These are phyloP conservation scores for Podospora comata DNA, from an alignment of 495 filamentous ascomycete species.

Conservation along the genomic window DNA sequence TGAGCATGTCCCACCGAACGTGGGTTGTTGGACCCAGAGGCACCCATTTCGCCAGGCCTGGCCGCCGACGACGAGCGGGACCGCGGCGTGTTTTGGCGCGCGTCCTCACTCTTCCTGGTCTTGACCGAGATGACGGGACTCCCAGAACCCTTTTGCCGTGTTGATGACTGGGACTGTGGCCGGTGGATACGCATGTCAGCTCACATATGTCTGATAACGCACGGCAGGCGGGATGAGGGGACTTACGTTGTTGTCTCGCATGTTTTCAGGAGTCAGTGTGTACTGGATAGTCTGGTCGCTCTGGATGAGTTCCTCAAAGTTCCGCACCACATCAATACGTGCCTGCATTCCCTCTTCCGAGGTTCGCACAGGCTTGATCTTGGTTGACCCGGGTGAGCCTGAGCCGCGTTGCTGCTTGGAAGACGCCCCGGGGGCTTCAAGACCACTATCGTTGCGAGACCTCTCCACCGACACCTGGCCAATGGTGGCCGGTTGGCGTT, in stretches of 20 bases:
- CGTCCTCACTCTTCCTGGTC: slow-evolving; percentile 44
- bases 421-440: slow-evolving; percentile 15
- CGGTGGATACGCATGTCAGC: slow-evolving; percentile 24
- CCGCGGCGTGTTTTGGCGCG: slow-evolving; percentile 30
- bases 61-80: slow-evolving; percentile 42
- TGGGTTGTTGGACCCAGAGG: slow-evolving; percentile 36
- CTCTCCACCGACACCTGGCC: slow-evolving; percentile 35
- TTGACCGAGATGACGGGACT: slow-evolving; percentile 38
- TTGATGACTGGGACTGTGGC: slow-evolving; percentile 28
- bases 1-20: slow-evolving; percentile 40
- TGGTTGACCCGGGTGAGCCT: slow-evolving; percentile 41
- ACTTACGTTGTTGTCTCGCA: slow-evolving; percentile 81
- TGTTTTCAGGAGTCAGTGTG: slow-evolving; percentile 83
- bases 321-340: slow-evolving; percentile 42
- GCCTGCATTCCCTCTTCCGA: slow-evolving; percentile 50
- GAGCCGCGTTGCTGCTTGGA: slow-evolving; percentile 33
- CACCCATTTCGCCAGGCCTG: slow-evolving; percentile 31
- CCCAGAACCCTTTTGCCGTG: slow-evolving; percentile 30
- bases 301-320: slow-evolving; percentile 84
- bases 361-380: slow-evolving; percentile 46
- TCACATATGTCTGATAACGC: not conserved
- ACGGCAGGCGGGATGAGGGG: not conserved
- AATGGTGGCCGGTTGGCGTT: slow-evolving; percentile 32
- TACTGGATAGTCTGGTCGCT: slow-evolving; percentile 91
- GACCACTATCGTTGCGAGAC: slow-evolving; percentile 22